These are phyloP conservation scores for Mentha longifolia DNA, from an alignment of 257 asterid genomes.

Conservation along the genomic window DNA sequence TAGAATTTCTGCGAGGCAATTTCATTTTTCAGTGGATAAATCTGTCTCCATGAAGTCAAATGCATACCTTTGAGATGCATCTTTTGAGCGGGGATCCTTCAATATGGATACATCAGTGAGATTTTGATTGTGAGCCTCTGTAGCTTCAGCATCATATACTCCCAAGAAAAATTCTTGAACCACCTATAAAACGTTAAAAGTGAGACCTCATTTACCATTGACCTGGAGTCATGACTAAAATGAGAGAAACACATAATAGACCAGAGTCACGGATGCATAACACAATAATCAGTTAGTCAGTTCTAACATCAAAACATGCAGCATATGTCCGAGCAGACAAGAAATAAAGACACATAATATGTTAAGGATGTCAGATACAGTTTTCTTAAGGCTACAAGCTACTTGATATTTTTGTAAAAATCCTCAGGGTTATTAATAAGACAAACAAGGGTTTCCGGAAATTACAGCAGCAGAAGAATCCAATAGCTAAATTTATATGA, in stretches of 20 bases:
- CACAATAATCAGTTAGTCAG: constrained; percentile 6
- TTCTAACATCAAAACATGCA: background rate
- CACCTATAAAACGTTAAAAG: constrained; percentile 45
- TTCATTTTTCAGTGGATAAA: constrained; percentile 15
- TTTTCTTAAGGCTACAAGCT: background rate
- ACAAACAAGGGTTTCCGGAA: constrained; percentile 24
- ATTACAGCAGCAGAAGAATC: constrained; percentile 15
- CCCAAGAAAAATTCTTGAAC: constrained; percentile 97
- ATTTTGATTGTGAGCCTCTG: constrained; percentile 74
- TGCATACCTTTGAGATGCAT: constrained; percentile 93
- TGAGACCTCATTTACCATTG: constrained; percentile 24
- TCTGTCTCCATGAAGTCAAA: constrained; percentile 18
- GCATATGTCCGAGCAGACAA: background rate
- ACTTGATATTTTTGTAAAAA: background rate
- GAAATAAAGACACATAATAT: background rate
- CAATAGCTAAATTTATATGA: background rate
- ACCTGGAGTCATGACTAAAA: background rate
- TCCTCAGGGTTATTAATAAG: constrained; percentile 1
- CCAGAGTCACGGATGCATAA: background rate
- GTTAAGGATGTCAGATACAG: background rate
- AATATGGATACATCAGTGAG: constrained; percentile 76
- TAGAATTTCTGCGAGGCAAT: constrained; percentile 24
- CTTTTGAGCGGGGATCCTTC: constrained; percentile 97
- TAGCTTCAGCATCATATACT: constrained; percentile 79
- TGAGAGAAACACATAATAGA: background rate